Percentiles rank a stretch among this genome's conserved stretches.
phyloP scores from a whole-genome alignment of 139 green algal genomes.

The Ulvella scutata region DNA sequence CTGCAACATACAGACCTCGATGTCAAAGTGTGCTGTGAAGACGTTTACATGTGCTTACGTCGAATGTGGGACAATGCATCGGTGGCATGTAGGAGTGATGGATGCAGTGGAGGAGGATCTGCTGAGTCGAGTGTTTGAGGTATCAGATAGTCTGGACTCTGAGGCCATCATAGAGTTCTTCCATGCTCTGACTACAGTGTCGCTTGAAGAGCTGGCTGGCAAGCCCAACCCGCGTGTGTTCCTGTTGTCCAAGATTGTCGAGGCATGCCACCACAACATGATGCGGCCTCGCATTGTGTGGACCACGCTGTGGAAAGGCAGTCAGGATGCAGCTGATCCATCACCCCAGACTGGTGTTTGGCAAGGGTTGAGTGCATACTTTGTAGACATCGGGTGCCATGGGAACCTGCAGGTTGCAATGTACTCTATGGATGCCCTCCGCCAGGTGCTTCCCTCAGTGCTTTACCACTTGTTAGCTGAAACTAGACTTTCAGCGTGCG shows the following conservation, averaged over 20 bases:
- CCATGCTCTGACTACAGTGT: slow-evolving; percentile 47
- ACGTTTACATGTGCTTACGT: too few species aligned
- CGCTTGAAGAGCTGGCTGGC: slow-evolving; percentile 39
- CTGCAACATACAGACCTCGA: too few species aligned
- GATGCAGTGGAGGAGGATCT: not conserved
- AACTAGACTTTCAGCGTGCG: too few species aligned
- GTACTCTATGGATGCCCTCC: slow-evolving; percentile 75
- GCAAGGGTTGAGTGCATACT: not conserved
- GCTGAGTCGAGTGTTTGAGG: slow-evolving; percentile 13
- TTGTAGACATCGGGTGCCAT: slow-evolving; percentile 44
- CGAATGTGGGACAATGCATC: too few species aligned
- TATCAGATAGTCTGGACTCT: slow-evolving; percentile 42
- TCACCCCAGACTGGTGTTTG: not conserved
- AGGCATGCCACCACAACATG: slow-evolving; percentile 98
- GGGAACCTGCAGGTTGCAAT: slow-evolving; percentile 75
- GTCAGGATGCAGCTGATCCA: not conserved
- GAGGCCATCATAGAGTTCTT: slow-evolving; percentile 90
- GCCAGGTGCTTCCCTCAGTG: slow-evolving; percentile 28
- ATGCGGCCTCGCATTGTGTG: slow-evolving; percentile 21
- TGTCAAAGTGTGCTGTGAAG: too few species aligned
- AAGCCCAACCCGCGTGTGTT: slow-evolving; percentile 65
- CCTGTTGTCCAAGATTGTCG: slow-evolving; percentile 86
- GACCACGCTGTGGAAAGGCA: not conserved
- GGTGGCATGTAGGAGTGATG: not conserved
- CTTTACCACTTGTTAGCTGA: too few species aligned